phyloP scores from a whole-genome alignment of 345 rosid species.

The Corymbia maculata region DNA sequence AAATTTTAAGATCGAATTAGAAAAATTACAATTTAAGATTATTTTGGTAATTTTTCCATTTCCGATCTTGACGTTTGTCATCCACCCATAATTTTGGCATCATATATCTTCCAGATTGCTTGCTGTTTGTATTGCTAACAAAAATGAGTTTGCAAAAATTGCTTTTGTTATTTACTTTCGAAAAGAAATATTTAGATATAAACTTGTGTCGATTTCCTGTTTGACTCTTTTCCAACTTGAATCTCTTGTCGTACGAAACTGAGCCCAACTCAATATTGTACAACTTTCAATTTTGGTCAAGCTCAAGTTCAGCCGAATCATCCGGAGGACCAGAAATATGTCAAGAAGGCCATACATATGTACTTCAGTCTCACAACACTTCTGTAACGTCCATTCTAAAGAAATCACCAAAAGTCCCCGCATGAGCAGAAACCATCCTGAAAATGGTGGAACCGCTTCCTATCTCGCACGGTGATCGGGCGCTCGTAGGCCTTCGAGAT shows the following conservation, averaged over 20 bases:
- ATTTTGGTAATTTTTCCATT: no score
- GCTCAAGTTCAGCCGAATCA: background rate
- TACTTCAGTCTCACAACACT: background rate
- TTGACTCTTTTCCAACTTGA: background rate
- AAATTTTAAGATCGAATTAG: no score
- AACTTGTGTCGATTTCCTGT: background rate
- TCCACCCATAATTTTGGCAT: background rate
- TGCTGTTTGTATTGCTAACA: background rate
- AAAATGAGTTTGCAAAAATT: background rate
- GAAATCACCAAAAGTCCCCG: conserved; percentile 42
- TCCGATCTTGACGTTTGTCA: background rate
- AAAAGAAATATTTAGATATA: background rate
- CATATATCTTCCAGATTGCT: background rate
- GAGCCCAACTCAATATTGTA: background rate
- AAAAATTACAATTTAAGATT: no score
- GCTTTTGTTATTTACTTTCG: background rate
- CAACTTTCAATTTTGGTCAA: background rate
- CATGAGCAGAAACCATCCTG: conserved; percentile 58
- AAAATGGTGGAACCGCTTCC: conserved; percentile 70
- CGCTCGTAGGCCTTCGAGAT: conserved; percentile 48
- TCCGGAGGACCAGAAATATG: background rate
- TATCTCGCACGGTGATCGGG: conserved; percentile 42
- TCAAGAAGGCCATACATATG: background rate
- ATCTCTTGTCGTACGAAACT: background rate
- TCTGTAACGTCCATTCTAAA: background rate